Evolutionary conservation across 2,329 filamentous ascomycete species (phyloP).

Genomic region (Aspergillaceae sp.): DNA sequence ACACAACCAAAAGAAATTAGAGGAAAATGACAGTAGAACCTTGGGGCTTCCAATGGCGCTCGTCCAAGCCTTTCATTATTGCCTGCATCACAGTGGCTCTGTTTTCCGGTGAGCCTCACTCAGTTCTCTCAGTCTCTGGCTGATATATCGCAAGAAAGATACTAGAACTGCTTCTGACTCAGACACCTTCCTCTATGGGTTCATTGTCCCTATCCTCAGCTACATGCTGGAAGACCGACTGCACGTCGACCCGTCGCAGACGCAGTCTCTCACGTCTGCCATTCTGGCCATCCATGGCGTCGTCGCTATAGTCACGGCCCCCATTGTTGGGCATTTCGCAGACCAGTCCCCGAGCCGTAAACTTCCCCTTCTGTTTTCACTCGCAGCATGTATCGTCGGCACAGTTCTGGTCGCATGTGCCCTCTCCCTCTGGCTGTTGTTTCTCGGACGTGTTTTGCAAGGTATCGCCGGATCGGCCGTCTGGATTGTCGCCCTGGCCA

Average conservation of each 20-base stretch:
- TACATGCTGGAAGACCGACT: constrained; percentile 25
- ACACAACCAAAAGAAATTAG: too few relatives aligned
- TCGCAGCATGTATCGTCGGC: constrained; percentile 17
- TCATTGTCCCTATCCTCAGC: constrained; percentile 24
- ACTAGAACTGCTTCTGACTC: background rate
- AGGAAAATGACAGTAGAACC: too few relatives aligned
- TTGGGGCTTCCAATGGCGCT: too few relatives aligned
- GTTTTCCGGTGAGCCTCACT: too few relatives aligned
- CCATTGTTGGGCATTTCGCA: constrained; percentile 20
- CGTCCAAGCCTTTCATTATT: too few relatives aligned
- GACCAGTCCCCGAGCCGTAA: constrained; percentile 18
- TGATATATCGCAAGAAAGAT: too few relatives aligned
- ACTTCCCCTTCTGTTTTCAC: constrained; percentile 16
- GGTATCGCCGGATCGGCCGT: constrained; percentile 18
- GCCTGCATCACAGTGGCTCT: too few relatives aligned
- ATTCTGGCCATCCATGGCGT: constrained; percentile 20
- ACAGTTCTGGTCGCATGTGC: constrained; percentile 17
- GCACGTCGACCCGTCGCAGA: constrained; percentile 13
- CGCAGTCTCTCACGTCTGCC: constrained; percentile 16
- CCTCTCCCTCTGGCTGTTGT: constrained; percentile 13
- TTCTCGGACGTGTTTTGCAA: constrained; percentile 23
- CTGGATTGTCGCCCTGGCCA: constrained; percentile 27
- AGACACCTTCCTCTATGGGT: constrained; percentile 28
- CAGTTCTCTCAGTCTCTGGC: too few relatives aligned
- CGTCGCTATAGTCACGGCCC: constrained; percentile 13